These are phyloP conservation scores for Mortierella sp. DNA, from an alignment of 371 early-diverging fungal species.

Conservation along the genomic window DNA sequence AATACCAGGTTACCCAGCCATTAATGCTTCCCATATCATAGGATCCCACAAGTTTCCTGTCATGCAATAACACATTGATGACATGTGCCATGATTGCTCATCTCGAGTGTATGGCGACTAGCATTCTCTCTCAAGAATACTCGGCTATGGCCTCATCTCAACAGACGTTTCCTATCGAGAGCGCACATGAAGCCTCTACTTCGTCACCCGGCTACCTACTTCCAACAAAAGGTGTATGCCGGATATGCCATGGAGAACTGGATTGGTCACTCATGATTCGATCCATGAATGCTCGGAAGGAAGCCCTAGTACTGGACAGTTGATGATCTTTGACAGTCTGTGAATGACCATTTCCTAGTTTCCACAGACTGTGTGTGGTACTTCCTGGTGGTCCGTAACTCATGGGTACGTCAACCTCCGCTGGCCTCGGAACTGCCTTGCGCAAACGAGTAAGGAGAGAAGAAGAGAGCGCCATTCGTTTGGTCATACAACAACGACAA, in stretches of 20 bases:
- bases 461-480: no score
- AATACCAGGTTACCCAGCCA: no score
- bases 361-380: no score
- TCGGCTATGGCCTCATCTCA: background rate
- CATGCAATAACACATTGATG: conserved; percentile 12
- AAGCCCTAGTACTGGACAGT: no score
- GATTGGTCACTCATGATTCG: conserved; percentile 33
- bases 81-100: conserved; percentile 40
- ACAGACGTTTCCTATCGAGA: background rate
- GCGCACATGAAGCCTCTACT: background rate
- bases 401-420: no score
- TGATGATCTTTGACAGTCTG: no score
- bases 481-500: no score
- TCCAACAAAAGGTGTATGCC: conserved; percentile 25
- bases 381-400: no score
- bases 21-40: no score
- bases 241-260: conserved; percentile 17
- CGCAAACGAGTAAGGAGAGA: no score
- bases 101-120: conserved; percentile 35
- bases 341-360: no score
- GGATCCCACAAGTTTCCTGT: conserved; percentile 9
- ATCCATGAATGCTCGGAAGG: conserved; percentile 29
- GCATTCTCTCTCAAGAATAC: conserved; percentile 19
- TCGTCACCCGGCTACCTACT: conserved; percentile 10
- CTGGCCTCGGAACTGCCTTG: no score